Evolutionary conservation across 2,329 filamentous ascomycete genomes (phyloP), one percentile per base, ranked within the genome.

Genomic region (Apiospora pterosperma): DNA sequence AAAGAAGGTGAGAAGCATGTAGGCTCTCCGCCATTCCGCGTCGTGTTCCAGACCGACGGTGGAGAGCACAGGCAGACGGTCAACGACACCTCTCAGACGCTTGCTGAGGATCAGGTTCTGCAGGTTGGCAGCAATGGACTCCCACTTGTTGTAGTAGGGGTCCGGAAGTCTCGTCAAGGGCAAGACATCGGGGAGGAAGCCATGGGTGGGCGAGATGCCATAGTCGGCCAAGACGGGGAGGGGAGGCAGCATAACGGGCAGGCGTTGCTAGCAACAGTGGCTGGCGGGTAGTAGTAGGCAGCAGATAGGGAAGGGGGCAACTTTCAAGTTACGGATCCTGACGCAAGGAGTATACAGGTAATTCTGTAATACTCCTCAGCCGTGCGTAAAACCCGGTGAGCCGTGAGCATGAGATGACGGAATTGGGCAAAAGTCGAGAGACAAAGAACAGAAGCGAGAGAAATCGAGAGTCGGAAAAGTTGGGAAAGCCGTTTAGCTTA

Each of bases 71-170:
- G 95, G 93, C 66, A 99, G 85, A 55, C 85, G 84, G 70, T 97
- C 90, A 65, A 98, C 86, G 66, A 94, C 88, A 61, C 88, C 86
- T 58, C 93, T 90, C 68, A 99, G 83, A 66, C 94, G 89, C 76
- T 91, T 92, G 78, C 90, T 96, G 64, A 97, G 85, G 62, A 98
- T 89, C 66, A 98, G 82, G 14, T 90, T 88, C 79, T 97, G 96
- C 36, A 99, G 84, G 74, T 97, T 97, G 70, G 89, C 86, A 38
- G 90, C 87, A 61, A 97, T 85, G 58, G 90, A 87, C 80, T 99
- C 96, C 96, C 96, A 99, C 75, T 93, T 92, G 77, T 92, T 90
- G 79, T 98, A 99, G 82, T 97, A 98, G 3, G 91, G 87, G 74
- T 97, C 92, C 11, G 93, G 91, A 16, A 99, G 88, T 63, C 87